A percentile compares a stretch with the other conserved stretches of the same genome.
Conservation (phyloP, 495 filamentous ascomycete species). For the Aspergillus bertholletiae region DNA sequence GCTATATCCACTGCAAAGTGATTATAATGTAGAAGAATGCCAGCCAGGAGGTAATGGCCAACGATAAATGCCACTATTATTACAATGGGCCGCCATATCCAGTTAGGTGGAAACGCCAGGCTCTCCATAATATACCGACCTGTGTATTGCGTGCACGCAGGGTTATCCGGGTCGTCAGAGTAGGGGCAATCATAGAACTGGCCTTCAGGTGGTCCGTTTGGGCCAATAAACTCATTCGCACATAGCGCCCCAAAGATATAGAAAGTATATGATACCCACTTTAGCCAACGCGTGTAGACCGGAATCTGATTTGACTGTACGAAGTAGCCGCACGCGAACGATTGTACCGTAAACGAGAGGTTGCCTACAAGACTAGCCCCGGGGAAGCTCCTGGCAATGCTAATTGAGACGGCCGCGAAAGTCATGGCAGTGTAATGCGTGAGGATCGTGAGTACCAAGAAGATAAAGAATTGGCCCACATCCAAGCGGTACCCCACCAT, state of each 20-base stretch:
- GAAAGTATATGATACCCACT: slow-evolving; percentile 55
- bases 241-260: slow-evolving; percentile 65
- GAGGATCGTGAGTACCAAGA: slow-evolving; percentile 59
- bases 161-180: slow-evolving; percentile 51
- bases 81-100: slow-evolving; percentile 61
- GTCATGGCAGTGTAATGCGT: slow-evolving; percentile 66
- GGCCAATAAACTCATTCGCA: slow-evolving; percentile 64
- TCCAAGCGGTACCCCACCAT: slow-evolving; percentile 67
- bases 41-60: slow-evolving; percentile 54
- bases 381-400: slow-evolving; percentile 57
- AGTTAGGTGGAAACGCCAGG: slow-evolving; percentile 58
- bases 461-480: slow-evolving; percentile 61
- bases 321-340: slow-evolving; percentile 68
- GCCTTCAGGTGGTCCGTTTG: slow-evolving; percentile 29
- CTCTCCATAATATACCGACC: slow-evolving; percentile 63
- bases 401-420: slow-evolving; percentile 56
- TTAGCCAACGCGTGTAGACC: slow-evolving; percentile 69
- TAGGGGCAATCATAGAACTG: slow-evolving; percentile 66
- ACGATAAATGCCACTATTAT: slow-evolving; percentile 54
- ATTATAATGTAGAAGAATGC: slow-evolving; percentile 53
- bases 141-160: slow-evolving; percentile 61
- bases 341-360: slow-evolving; percentile 66
- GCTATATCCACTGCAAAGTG: slow-evolving; percentile 59
- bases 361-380: slow-evolving; percentile 64
- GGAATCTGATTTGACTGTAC: slow-evolving; percentile 68